Conservation (phyloP, 176 grass and related monocot species). For the Lolium perenne region DNA sequence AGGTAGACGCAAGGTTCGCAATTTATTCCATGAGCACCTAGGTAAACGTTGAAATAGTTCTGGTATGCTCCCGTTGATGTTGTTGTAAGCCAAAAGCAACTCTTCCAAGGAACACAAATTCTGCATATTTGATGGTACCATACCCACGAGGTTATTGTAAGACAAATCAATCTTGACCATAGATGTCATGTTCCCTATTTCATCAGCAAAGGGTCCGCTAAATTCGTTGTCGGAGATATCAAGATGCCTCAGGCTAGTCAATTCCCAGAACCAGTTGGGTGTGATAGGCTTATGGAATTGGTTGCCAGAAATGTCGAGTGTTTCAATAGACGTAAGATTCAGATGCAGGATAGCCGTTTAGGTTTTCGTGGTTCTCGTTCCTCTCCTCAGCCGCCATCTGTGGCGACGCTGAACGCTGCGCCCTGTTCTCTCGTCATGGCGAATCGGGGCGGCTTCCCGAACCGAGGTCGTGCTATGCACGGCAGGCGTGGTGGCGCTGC, state of each 20-base stretch:
- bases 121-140: not conserved
- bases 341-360: too few relatives aligned
- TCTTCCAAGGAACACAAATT: slow-evolving; percentile 31
- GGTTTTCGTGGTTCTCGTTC: too few relatives aligned
- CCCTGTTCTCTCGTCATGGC: too few relatives aligned
- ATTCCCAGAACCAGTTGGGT: slow-evolving; percentile 31
- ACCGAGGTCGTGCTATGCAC: too few relatives aligned
- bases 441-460: too few relatives aligned
- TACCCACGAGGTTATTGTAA: not conserved
- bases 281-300: not conserved
- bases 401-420: too few relatives aligned
- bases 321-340: slow-evolving; percentile 38
- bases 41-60: slow-evolving; percentile 13
- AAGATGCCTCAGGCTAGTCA: slow-evolving; percentile 17
- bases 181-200: slow-evolving; percentile 36
- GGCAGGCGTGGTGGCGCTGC: too few relatives aligned
- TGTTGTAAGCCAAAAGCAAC: rapidly evolving
- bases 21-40: not conserved
- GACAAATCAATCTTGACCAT: not conserved
- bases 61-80: slow-evolving; percentile 22
- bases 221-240: rapidly evolving
- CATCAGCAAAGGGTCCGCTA: not conserved
- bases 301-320: not conserved
- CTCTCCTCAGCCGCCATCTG: too few relatives aligned
- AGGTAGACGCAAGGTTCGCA: not conserved